phyloP scores from a whole-genome alignment of 176 grass and related monocot genomes.

The Ampelocalamus luodianensis region DNA sequence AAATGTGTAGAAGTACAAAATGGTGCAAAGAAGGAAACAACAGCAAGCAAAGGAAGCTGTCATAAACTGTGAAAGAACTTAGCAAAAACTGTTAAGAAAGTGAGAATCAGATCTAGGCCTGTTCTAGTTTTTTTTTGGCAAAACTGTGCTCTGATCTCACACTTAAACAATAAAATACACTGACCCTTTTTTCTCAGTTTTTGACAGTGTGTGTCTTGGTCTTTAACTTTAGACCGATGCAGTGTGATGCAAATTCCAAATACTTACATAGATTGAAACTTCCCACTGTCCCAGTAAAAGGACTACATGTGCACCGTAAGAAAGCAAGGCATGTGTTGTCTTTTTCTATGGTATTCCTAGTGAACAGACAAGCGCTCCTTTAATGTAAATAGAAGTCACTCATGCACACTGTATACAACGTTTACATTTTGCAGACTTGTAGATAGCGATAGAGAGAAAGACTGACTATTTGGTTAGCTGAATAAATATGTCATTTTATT shows the following conservation, averaged over 20 bases:
- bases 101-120: background rate
- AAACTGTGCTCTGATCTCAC: constrained; percentile 14
- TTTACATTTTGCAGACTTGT: no score
- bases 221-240: constrained; percentile 20
- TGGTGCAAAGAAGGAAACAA: no score
- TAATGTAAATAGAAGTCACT: no score
- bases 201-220: background rate
- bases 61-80: no score
- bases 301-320: background rate
- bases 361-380: no score
- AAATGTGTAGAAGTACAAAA: no score
- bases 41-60: no score
- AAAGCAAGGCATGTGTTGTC: background rate
- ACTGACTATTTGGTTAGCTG: no score
- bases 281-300: background rate
- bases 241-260: background rate
- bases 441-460: no score
- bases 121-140: background rate
- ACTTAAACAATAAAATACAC: background rate
- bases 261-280: background rate
- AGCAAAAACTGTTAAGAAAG: background rate
- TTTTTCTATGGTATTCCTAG: no score
- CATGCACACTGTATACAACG: no score
- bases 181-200: background rate
- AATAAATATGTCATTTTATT: no score